Evolutionary conservation across 1,284 basidiomycete species (phyloP), one percentile per base, ranked within the genome.

Genomic region (Sporisorium iseilematis-ciliati): DNA sequence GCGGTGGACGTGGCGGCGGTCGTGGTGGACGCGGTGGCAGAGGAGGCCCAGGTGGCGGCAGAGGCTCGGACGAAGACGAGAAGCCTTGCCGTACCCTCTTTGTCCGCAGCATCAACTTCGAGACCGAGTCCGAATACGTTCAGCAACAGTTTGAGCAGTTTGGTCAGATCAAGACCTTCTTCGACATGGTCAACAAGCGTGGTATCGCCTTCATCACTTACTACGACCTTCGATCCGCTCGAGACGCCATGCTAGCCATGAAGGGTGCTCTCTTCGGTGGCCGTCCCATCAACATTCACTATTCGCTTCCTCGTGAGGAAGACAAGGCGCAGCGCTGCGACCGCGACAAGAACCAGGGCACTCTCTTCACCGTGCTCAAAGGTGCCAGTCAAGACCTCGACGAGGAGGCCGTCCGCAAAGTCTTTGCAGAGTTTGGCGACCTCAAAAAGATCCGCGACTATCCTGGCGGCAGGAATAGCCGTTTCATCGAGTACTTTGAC

Each of bases 151-250:
- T 98, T 86, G 92, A 93, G 86, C 90, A 92, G 67, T 93, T 93
- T 85, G 96, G 96, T 65, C 93, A 95, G 84, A 93, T 98, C 87
- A 94, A 94, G 87, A 95, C 93, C 2, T 97, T 95, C 86, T 98
- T 97, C 85, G 96, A 99, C 86, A 88, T 97, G 33, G 93, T 97
- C 71, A 89, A 91, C 53, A 95, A 93, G 35, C 90, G 96, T 66
- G 96, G 96, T 20, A 95, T 99, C 92, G 92, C 96, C 6, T 99
- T 99, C 86, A 92, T 98, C 58, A 98, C 95, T 57, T 99, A 93
- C 85, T 97, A 88, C 85, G 96, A 98, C 85, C 86, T 96, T 20
- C 90, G 96, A 67, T 92, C 93, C 46, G 95, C 96, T 43, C 93
- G 96, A 86, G 89, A 91, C 78, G 95, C 95, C 7, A 89, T 94